phyloP scores from a whole-genome alignment of 177 flowering plant species.

The Vitis hybrid region DNA sequence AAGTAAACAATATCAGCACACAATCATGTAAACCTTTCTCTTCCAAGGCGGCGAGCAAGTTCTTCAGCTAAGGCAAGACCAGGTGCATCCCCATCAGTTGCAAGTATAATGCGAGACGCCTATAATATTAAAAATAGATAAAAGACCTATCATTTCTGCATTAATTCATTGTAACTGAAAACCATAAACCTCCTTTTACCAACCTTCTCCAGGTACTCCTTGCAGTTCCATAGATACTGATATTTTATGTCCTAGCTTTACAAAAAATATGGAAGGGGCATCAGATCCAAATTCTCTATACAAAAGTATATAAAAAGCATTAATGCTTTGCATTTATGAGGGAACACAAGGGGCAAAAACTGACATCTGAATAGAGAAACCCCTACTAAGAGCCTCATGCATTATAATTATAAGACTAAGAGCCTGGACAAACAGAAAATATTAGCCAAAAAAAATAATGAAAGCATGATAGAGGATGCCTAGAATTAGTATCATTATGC shows the following conservation, averaged over 20 bases:
- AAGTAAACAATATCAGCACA: background rate
- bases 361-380: too few relatives aligned
- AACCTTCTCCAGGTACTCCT: constrained; percentile 77
- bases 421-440: too few relatives aligned
- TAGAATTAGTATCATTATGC: too few relatives aligned
- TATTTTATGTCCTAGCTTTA: constrained; percentile 85
- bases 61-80: constrained; percentile 96
- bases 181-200: constrained; percentile 1
- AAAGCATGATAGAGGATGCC: too few relatives aligned
- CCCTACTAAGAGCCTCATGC: too few relatives aligned
- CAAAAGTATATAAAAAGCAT: background rate
- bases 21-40: constrained; percentile 33
- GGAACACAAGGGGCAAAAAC: too few relatives aligned
- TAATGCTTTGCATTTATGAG: background rate
- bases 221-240: constrained; percentile 92
- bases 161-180: background rate
- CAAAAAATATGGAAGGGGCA: constrained; percentile 32
- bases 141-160: background rate
- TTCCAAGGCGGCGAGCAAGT: constrained; percentile 56
- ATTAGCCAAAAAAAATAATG: too few relatives aligned
- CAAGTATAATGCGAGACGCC: constrained; percentile 91
- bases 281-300: constrained; percentile 18
- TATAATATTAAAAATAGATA: constrained; percentile 20
- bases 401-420: too few relatives aligned
- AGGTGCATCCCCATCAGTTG: constrained; percentile 86